Evolutionary conservation across 257 asterid species (phyloP), one percentile per base, ranked within the genome.

Genomic region (Solanum chaucha): DNA sequence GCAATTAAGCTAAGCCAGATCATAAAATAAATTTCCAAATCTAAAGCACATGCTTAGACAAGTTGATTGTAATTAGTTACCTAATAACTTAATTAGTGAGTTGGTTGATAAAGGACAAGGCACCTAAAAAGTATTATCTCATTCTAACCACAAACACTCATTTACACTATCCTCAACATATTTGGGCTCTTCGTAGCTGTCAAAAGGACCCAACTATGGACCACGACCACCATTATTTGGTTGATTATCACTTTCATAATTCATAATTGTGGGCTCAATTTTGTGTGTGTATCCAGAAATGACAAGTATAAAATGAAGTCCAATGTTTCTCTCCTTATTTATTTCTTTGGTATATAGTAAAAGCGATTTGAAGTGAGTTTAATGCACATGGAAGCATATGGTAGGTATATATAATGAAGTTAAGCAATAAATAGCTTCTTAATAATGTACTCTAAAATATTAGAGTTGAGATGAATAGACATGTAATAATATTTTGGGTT

Each of bases 361-460:
- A 65, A 70, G 15, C 34, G 65, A 44, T 72, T 36, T 36, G 44
- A 78, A 35, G 24, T 35, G 55, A 67, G 82, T 83, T 51, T 68
- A 67, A 26, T 20, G 70, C 89, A 89, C 91, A 75, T 86, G 90
- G 83, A 86, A 44, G n/a, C 85, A 73, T 83, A 86, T 85, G 88
- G 78, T 80, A 38, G 87, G 88, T 80, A 81, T 3, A 71, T 70
- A 26, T 34, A 9, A 75, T 46, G 20, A 80, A 28, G 28, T 19
- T 80, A 17, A 7, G 28, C 85, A 46, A 72, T 35, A 72, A 34
- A 38, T 75, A 80, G 85, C 26, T 80, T 80, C 41, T 80, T 28
- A 46, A 46, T 80, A 26, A 46, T 80, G 68, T 78, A 74, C 34
- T 38, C 83, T 75, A 41, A 77, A 13, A 77, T 44, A 46, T 4